These are phyloP conservation scores for Colletotrichum somersetense DNA, from an alignment of 2,329 filamentous ascomycete species.

Conservation along the genomic window DNA sequence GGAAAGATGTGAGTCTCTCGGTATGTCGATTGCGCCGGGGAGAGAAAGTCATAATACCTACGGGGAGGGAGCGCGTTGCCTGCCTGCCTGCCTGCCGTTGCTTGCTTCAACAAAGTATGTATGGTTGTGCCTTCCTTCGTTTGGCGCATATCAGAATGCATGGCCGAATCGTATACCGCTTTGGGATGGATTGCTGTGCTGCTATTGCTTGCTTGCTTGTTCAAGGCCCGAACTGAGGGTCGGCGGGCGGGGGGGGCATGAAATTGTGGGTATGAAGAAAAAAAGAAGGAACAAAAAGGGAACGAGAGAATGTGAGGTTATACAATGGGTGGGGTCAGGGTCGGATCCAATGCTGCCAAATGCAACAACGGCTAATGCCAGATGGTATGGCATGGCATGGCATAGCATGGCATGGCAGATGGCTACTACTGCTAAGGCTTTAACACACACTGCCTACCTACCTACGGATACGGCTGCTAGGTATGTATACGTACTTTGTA, in stretches of 20 bases:
- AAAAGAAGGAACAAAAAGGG: neutral
- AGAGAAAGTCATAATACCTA: neutral
- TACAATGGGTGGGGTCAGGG: neutral
- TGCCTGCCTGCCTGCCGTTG: no score
- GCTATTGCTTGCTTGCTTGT: neutral
- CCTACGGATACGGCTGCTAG: no score
- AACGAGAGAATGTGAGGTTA: neutral
- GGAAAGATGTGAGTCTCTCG: conserved; percentile 1
- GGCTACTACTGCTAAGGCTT: neutral
- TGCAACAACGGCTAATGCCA: neutral
- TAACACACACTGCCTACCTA: neutral
- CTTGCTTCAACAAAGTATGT: no score
- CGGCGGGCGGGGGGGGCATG: neutral
- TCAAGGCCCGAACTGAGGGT: neutral
- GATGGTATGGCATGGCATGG: neutral
- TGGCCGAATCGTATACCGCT: neutral
- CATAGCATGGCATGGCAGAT: neutral
- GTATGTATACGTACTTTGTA: no score
- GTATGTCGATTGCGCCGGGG: neutral
- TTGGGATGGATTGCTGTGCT: neutral
- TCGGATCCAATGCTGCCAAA: neutral
- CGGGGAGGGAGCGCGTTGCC: no score
- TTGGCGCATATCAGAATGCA: neutral
- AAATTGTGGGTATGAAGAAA: neutral
- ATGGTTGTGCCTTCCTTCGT: no score